These are phyloP conservation scores for Phaeotremella fagi DNA, from an alignment of 768 basidiomycete genomes.

Conservation along the genomic window DNA sequence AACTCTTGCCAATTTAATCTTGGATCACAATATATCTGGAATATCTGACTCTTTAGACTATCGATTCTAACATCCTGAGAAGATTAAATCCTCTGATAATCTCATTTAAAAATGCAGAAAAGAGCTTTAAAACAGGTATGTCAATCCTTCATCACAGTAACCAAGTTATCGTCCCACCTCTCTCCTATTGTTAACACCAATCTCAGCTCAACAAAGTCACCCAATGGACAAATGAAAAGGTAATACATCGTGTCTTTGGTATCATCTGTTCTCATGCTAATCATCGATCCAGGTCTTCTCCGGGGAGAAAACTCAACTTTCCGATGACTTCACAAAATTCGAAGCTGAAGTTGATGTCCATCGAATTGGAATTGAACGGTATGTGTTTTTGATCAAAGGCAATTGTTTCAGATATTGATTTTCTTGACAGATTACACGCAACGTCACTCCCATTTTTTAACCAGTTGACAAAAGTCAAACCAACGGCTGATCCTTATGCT, in stretches of 20 bases:
- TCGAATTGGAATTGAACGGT: conserved; percentile 69
- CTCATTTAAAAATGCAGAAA: conserved; percentile 38
- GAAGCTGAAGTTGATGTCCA: conserved; percentile 80
- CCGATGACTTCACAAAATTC: conserved; percentile 73
- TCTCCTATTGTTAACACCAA: background rate
- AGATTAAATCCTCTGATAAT: no score
- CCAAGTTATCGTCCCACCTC: background rate
- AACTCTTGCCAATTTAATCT: no score
- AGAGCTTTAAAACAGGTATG: conserved; percentile 40
- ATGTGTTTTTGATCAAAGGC: conserved; percentile 46
- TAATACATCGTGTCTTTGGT: conserved; percentile 1
- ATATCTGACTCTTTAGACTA: no score
- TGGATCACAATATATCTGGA: no score
- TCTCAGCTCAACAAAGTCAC: conserved; percentile 41
- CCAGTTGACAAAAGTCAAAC: conserved; percentile 68
- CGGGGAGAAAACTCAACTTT: conserved; percentile 70
- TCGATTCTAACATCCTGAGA: no score
- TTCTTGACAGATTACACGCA: conserved; percentile 57
- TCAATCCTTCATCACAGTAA: no score
- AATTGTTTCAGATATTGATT: background rate
- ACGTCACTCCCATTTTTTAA: conserved; percentile 70
- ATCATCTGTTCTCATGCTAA: background rate
- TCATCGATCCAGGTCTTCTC: conserved; percentile 58
- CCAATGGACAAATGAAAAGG: conserved; percentile 45
- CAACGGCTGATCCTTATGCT: conserved; percentile 54